Evolutionary conservation across 2,329 filamentous ascomycete genomes (phyloP), one percentile per base, ranked within the genome.

Genomic region (Penicillium vulpinum): DNA sequence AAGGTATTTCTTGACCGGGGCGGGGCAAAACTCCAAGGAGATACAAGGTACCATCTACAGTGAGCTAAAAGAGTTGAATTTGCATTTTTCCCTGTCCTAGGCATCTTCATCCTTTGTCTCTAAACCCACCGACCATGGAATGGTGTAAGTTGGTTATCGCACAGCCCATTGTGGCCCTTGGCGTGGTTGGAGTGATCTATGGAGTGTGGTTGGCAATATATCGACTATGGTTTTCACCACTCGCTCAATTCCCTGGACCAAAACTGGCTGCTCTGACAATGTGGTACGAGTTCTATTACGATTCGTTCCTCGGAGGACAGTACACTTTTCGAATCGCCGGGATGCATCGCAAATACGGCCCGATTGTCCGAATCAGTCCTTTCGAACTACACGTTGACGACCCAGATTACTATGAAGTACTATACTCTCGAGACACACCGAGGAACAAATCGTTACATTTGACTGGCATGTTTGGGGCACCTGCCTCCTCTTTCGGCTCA

Each of bases 361-460:
- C 62, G 13, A 61, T 64, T 26, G 59, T 66, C 10, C 58, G 63
- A 28, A 66, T 66, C 43, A 64, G 62, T 43, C 63, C 63, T 0
- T 54, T 66, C 43, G 67, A 71, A 35, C 50, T 75, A 3, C 72
- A 75, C 59, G 66, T 74, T 45, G 65, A 70, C 49, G 71, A 73
- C 26, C 60, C 62, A 3, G 56, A 64, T 10, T 67, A 62, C 31
- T 64, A 66, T 36, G 62, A 60, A 15, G 35, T 55, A 6, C 38
- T 59, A 16, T 64, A 56, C 38, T 67, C 69, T 35, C 68, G 67
- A 24, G 65, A 68, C 39, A 65, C 62, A 24, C 69, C 69, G 1
- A 66, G 66, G 22, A 66, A 73, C 58, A 73, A 73, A 45, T 70
- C 66, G 21, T 44, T 63, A 18, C 67, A 65, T 60, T 67, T 67